A percentile compares a stretch with the other conserved stretches of the same genome.
phyloP scores from a whole-genome alignment of 1,284 basidiomycete genomes.

The Leccinum laetum region DNA sequence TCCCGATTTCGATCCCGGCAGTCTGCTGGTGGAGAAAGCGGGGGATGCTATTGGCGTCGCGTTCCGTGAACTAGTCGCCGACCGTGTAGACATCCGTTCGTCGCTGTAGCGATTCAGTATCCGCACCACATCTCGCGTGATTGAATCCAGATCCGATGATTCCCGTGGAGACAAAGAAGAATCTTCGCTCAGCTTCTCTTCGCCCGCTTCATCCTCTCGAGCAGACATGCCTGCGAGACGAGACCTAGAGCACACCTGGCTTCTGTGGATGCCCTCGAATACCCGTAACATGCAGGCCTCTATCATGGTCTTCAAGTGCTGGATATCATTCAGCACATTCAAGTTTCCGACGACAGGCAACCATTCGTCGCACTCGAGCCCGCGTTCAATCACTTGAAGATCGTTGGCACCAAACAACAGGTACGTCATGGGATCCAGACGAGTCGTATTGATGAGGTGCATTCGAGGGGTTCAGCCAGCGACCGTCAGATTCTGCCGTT shows the following conservation, averaged over 20 bases:
- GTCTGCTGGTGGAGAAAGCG: slow-evolving; percentile 31
- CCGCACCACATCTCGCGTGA: slow-evolving; percentile 74
- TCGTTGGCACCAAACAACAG: slow-evolving; percentile 91
- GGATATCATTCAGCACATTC: slow-evolving; percentile 81
- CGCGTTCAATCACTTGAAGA: slow-evolving; percentile 64
- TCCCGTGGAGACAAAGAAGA: slow-evolving; percentile 63
- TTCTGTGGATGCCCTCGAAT: slow-evolving; percentile 82
- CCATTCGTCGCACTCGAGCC: slow-evolving; percentile 91
- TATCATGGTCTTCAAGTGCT: slow-evolving; percentile 81
- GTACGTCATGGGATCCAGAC: slow-evolving; percentile 89
- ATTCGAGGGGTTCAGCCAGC: slow-evolving; percentile 56
- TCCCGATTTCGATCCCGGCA: slow-evolving; percentile 48
- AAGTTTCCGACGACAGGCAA: slow-evolving; percentile 82
- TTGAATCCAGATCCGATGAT: slow-evolving; percentile 70
- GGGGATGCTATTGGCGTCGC: slow-evolving; percentile 61
- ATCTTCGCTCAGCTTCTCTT: slow-evolving; percentile 48
- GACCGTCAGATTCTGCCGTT: slow-evolving; percentile 73
- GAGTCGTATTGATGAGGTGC: slow-evolving; percentile 81
- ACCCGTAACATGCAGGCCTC: slow-evolving; percentile 89
- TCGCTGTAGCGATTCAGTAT: slow-evolving; percentile 68
- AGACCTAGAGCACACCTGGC: slow-evolving; percentile 33
- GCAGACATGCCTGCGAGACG: slow-evolving; percentile 39
- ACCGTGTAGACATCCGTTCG: slow-evolving; percentile 56
- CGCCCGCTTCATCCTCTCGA: slow-evolving; percentile 59
- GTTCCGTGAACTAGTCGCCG: slow-evolving; percentile 60